Conservation (phyloP, 139 green algal species). For the Picochlorum costavermella region DNA sequence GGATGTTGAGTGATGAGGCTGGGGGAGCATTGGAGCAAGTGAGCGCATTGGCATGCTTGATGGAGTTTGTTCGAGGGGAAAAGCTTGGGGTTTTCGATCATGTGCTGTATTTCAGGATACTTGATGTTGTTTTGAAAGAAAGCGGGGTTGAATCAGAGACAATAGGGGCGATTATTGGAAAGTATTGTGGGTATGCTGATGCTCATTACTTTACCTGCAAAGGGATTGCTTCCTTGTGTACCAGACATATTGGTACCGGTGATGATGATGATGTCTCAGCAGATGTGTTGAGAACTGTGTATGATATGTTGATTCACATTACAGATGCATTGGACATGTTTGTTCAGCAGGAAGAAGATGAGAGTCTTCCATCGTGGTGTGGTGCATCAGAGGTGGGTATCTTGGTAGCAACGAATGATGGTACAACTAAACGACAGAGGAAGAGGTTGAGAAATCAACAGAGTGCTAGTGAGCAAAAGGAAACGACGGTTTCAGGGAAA, state of each 20-base stretch:
- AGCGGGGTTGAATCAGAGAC: slow-evolving; percentile 23
- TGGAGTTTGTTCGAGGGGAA: slow-evolving; percentile 44
- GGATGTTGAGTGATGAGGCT: background rate
- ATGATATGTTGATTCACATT: slow-evolving; percentile 12
- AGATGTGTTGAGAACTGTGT: slow-evolving; percentile 18
- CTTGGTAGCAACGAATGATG: slow-evolving; percentile 20
- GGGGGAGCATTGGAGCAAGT: slow-evolving; percentile 17
- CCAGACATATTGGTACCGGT: background rate
- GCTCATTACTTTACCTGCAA: slow-evolving; percentile 56
- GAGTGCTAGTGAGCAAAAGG: slow-evolving; percentile 2
- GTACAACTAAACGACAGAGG: slow-evolving; percentile 39
- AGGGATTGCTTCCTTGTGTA: slow-evolving; percentile 26
- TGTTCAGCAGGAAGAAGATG: background rate
- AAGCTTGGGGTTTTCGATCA: slow-evolving; percentile 20
- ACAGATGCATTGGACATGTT: slow-evolving; percentile 8
- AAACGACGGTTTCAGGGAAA: slow-evolving; percentile 5
- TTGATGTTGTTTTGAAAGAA: slow-evolving; percentile 21
- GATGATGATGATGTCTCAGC: background rate
- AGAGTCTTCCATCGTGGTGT: slow-evolving; percentile 52
- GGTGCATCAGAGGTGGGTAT: slow-evolving; percentile 48
- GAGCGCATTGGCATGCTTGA: slow-evolving; percentile 35
- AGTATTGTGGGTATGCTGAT: slow-evolving; percentile 39
- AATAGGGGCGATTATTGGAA: slow-evolving; percentile 38
- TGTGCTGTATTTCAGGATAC: slow-evolving; percentile 32
- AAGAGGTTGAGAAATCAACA: slow-evolving; percentile 44